Conservation (phyloP, 2,329 filamentous ascomycete genomes). For the Ophiostoma novo-ulmi region DNA sequence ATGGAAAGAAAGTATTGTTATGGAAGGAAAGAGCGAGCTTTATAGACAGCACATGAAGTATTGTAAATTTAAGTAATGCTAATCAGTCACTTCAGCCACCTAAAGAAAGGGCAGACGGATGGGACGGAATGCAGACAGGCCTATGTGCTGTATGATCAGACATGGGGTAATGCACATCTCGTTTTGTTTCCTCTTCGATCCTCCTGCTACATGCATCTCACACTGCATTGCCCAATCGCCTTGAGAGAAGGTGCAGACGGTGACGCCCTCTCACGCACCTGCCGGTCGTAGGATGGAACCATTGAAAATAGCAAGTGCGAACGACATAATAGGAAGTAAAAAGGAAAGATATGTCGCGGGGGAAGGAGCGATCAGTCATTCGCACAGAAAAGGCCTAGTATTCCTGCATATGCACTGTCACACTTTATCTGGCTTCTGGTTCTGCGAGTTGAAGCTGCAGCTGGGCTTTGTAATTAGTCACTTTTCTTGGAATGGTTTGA, state of each 20-base stretch:
- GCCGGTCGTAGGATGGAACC: background rate
- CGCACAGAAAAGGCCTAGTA: slow-evolving; percentile 6
- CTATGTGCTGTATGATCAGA: background rate
- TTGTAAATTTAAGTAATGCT: background rate
- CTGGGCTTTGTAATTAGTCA: background rate
- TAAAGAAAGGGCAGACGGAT: background rate
- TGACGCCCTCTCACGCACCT: background rate
- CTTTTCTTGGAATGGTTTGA: background rate
- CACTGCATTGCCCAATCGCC: slow-evolving; percentile 9
- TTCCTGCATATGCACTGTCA: slow-evolving; percentile 14
- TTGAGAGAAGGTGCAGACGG: slow-evolving; percentile 17
- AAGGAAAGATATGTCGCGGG: background rate
- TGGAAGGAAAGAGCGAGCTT: background rate
- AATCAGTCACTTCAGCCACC: too few species aligned
- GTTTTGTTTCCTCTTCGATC: background rate
- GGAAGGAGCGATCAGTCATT: slow-evolving; percentile 17
- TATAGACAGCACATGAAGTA: background rate
- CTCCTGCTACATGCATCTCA: slow-evolving; percentile 17
- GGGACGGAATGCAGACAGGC: background rate
- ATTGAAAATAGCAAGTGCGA: background rate
- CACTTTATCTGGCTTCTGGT: slow-evolving; percentile 9
- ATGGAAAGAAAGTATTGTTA: background rate
- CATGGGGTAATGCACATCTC: background rate
- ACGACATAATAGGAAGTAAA: background rate
- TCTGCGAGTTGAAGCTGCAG: slow-evolving; percentile 19